phyloP scores from a whole-genome alignment of 225 moss, liverwort and hornwort genomes.

The Neckera pumila region DNA sequence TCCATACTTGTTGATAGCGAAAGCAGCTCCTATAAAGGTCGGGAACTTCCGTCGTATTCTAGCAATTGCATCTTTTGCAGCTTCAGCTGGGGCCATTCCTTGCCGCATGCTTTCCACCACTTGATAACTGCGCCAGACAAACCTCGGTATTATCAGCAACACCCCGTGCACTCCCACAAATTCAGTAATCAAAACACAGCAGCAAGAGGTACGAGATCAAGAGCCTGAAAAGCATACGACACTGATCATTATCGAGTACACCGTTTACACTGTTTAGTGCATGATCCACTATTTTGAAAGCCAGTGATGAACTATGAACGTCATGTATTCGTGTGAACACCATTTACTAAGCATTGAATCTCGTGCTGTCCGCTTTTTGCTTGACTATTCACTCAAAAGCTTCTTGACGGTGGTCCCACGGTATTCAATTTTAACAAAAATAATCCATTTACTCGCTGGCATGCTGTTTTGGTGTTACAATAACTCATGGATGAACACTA shows the following conservation, averaged over 20 bases:
- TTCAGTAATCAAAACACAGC: background rate
- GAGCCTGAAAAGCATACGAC: background rate
- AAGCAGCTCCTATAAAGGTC: conserved; percentile 67
- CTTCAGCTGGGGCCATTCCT: conserved; percentile 68
- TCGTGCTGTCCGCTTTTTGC: background rate
- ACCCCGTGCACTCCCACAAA: background rate
- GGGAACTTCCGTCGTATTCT: conserved; percentile 86
- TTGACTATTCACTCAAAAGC: background rate
- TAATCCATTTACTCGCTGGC: background rate
- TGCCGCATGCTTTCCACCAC: conserved; percentile 97
- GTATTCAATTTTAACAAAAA: background rate
- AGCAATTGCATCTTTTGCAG: conserved; percentile 65
- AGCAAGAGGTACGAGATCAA: background rate
- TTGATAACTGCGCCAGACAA: conserved; percentile 59
- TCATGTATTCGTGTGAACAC: background rate
- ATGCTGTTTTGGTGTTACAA: background rate
- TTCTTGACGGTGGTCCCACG: background rate
- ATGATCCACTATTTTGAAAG: background rate
- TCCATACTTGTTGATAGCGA: conserved; percentile 66
- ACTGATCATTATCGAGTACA: background rate
- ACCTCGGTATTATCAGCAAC: background rate
- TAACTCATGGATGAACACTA: background rate
- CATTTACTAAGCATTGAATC: background rate
- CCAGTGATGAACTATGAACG: background rate
- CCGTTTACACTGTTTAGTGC: background rate